These are phyloP conservation scores for Aegilops tauschii DNA, from an alignment of 176 grass and related monocot genomes.

Conservation along the genomic window DNA sequence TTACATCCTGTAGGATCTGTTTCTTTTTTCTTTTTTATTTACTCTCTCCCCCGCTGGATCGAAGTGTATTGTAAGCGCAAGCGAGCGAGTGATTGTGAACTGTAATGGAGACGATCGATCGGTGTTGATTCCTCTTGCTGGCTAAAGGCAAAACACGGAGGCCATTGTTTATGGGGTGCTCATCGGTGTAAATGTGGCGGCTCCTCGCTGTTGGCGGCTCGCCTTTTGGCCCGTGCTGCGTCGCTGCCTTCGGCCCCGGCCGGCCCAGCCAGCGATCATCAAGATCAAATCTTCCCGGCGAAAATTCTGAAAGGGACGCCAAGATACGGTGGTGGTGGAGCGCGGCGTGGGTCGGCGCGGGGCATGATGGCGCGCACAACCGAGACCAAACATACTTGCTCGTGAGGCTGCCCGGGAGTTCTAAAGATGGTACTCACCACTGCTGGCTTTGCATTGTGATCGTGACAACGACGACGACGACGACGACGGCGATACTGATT, in stretches of 20 bases:
- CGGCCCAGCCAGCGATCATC: background rate
- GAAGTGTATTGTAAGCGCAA: slow-evolving; percentile 31
- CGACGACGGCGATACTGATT: background rate
- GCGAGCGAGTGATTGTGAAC: background rate
- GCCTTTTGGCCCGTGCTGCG: slow-evolving; percentile 13
- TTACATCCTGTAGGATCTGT: slow-evolving; percentile 3
- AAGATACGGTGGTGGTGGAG: background rate
- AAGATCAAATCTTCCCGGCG: slow-evolving; percentile 26
- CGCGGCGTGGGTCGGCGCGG: slow-evolving; percentile 35
- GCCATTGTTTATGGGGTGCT: slow-evolving; percentile 30
- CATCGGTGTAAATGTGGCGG: slow-evolving; percentile 6
- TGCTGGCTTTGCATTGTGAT: slow-evolving; percentile 8
- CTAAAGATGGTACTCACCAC: background rate
- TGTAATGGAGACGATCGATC: slow-evolving; percentile 1
- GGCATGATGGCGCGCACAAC: slow-evolving; percentile 41
- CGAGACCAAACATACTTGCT: background rate
- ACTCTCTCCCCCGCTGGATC: slow-evolving; percentile 1
- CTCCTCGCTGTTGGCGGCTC: slow-evolving; percentile 5
- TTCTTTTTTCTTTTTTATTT: background rate
- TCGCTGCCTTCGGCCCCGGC: slow-evolving; percentile 17
- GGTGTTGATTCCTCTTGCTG: slow-evolving; percentile 51
- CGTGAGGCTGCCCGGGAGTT: slow-evolving; percentile 6
- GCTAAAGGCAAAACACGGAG: slow-evolving; percentile 46
- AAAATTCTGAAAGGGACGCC: slow-evolving; percentile 34
- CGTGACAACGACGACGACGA: background rate